phyloP scores from a whole-genome alignment of 139 green algal genomes.

The Auxenochlorella protothecoides region DNA sequence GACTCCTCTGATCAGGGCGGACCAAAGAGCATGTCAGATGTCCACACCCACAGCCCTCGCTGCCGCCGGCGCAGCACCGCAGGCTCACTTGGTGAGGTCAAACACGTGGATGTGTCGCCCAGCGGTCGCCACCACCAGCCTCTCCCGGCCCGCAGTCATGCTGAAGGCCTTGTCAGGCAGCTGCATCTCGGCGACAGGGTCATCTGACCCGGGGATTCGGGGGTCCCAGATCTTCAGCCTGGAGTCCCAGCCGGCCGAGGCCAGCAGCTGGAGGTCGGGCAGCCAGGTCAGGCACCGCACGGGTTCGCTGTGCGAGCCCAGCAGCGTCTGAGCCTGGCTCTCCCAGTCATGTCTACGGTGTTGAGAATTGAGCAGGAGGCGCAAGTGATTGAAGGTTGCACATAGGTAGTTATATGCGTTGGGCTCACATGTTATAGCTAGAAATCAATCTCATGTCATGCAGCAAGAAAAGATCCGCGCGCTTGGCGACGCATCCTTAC shows the following conservation, averaged over 20 bases:
- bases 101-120: conserved; percentile 69
- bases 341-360: conserved; percentile 42
- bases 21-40: no score
- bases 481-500: background rate
- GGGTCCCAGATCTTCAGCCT: conserved; percentile 67
- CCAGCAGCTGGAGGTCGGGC: conserved; percentile 38
- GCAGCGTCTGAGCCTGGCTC: conserved; percentile 3
- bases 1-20: no score
- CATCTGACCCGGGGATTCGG: conserved; percentile 20
- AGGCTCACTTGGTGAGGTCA: conserved; percentile 51
- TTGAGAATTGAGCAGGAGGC: background rate
- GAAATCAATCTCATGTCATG: no score
- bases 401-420: background rate
- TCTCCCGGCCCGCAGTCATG: conserved; percentile 30
- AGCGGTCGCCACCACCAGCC: conserved; percentile 67
- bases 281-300: conserved; percentile 46
- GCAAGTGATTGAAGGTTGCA: background rate
- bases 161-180: conserved; percentile 71
- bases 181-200: conserved; percentile 19
- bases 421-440: no score
- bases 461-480: no score
- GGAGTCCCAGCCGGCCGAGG: conserved; percentile 61
- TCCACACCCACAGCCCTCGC: background rate
- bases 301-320: conserved; percentile 38
- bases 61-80: background rate